Percentiles rank a stretch among this genome's conserved stretches.
phyloP scores from a whole-genome alignment of 106 monocot genomes.

The Apostasia ramifera region DNA sequence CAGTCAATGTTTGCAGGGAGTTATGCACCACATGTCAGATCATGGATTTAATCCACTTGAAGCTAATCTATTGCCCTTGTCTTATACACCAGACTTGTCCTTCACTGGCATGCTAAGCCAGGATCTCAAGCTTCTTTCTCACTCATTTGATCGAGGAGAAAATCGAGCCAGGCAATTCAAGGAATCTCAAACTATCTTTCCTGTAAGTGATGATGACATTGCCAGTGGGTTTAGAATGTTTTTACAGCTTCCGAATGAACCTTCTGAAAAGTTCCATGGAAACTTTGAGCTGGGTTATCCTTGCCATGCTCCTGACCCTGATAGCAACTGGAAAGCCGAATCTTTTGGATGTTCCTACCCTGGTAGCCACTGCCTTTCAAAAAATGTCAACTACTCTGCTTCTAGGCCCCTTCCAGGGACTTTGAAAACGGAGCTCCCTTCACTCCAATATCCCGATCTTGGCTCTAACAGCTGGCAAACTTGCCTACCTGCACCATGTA shows the following conservation, averaged over 20 bases:
- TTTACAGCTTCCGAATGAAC: constrained; percentile 10
- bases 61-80: constrained; percentile 12
- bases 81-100: constrained; percentile 10
- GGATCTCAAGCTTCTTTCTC: background rate
- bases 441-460: constrained; percentile 74
- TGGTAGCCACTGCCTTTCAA: constrained; percentile 46
- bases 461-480: constrained; percentile 14
- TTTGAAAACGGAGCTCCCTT: constrained; percentile 97
- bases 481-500: constrained; percentile 7
- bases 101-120: background rate
- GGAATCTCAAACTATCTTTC: constrained; percentile 14
- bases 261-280: constrained; percentile 13
- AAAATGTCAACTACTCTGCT: constrained; percentile 66
- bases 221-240: constrained; percentile 1
- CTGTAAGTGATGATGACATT: background rate
- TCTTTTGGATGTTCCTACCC: constrained; percentile 8
- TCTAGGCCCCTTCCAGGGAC: constrained; percentile 32
- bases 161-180: background rate
- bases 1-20: constrained; percentile 12
- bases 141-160: constrained; percentile 3
- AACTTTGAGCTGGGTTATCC: constrained; percentile 27
- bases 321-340: constrained; percentile 3
- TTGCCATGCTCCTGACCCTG: constrained; percentile 23
- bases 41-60: constrained; percentile 15
- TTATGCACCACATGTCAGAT: constrained; percentile 14